These are phyloP conservation scores for Sporisorium reilianum DNA, from an alignment of 1,284 basidiomycete genomes.

Conservation along the genomic window DNA sequence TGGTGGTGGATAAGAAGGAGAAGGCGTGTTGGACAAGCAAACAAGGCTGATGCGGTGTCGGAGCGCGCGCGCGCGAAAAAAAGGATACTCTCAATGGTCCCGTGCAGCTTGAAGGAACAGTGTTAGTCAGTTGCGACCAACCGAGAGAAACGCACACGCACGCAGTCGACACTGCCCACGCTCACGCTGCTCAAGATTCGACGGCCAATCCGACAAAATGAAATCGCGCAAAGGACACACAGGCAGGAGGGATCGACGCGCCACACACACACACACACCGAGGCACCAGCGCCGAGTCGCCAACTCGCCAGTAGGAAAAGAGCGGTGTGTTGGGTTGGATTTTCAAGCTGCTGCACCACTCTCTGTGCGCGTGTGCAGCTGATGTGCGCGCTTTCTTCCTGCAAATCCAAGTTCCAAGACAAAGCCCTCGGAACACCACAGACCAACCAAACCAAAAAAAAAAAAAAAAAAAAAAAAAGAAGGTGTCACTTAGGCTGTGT, in stretches of 20 bases:
- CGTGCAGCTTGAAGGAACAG: background rate
- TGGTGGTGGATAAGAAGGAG: slow-evolving; percentile 1
- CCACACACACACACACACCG: background rate
- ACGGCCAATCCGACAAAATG: slow-evolving; percentile 6
- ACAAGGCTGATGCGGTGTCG: too few species aligned
- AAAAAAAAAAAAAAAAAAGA: too few species aligned
- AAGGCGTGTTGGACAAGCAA: background rate
- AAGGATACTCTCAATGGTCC: too few species aligned
- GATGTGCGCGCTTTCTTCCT: too few species aligned
- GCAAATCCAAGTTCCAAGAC: background rate
- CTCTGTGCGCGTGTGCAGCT: background rate
- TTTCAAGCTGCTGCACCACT: background rate
- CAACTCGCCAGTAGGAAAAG: background rate
- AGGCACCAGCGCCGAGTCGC: slow-evolving; percentile 5
- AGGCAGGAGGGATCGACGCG: slow-evolving; percentile 5
- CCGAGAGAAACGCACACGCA: background rate
- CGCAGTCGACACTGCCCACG: slow-evolving; percentile 5
- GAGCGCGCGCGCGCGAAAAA: background rate
- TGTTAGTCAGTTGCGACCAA: background rate
- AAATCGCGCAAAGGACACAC: background rate
- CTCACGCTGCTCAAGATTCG: background rate
- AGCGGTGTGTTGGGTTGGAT: background rate
- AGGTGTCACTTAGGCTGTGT: slow-evolving; percentile 3
- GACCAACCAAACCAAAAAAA: too few species aligned
- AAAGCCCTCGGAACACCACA: background rate